Evolutionary conservation across 768 basidiomycete genomes (phyloP).

Genomic region (Hericium erinaceus): DNA sequence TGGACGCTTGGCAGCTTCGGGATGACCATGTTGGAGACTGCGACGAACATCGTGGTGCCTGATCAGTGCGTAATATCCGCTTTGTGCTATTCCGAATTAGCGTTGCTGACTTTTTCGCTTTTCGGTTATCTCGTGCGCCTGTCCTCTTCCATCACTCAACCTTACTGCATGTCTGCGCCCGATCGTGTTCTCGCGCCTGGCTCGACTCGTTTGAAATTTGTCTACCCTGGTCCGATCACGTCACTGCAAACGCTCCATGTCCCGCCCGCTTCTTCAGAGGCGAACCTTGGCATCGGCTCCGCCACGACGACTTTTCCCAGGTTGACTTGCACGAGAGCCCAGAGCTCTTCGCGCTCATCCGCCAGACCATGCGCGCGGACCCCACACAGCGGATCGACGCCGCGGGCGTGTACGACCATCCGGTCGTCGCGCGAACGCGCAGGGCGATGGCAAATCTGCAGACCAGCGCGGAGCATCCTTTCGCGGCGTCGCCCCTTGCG

Average conservation of each 20-base stretch:
- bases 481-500: slow-evolving; percentile 54
- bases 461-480: slow-evolving; percentile 30
- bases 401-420: slow-evolving; percentile 48
- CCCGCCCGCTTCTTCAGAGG: slow-evolving; percentile 44
- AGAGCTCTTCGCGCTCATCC: slow-evolving; percentile 59
- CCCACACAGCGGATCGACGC: slow-evolving; percentile 51
- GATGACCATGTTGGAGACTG: slow-evolving; percentile 91
- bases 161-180: background rate
- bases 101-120: background rate
- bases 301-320: slow-evolving; percentile 85
- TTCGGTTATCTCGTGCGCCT: background rate
- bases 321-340: slow-evolving; percentile 56
- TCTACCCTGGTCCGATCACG: background rate
- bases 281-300: slow-evolving; percentile 86
- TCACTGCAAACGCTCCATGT: background rate
- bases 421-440: slow-evolving; percentile 55
- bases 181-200: background rate
- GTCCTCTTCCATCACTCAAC: background rate
- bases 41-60: slow-evolving; percentile 93
- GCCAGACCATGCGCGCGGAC: slow-evolving; percentile 69
- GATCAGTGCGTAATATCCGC: slow-evolving; percentile 64
- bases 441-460: slow-evolving; percentile 40
- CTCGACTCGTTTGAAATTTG: background rate
- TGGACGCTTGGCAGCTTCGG: slow-evolving; percentile 59
- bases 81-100: background rate